Evolutionary conservation across 139 green algal species (phyloP).

Genomic region (Tetratostichococcus sp.): DNA sequence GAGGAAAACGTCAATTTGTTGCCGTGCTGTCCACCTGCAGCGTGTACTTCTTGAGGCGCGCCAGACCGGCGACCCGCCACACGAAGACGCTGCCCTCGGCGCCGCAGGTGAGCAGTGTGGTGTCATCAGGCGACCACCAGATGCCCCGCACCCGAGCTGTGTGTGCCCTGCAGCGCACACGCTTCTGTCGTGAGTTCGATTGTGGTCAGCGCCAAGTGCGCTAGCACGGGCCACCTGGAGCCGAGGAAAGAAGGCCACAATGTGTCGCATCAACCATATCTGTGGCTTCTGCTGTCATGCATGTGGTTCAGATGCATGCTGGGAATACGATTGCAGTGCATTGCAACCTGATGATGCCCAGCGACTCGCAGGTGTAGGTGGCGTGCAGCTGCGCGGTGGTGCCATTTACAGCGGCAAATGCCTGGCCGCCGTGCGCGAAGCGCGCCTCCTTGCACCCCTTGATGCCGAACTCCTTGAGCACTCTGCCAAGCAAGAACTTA

Average conservation of each 20-base stretch:
- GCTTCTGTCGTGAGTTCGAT: too few relatives aligned
- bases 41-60: conserved; percentile 59
- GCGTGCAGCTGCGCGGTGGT: conserved; percentile 82
- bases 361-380: conserved; percentile 82
- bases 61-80: conserved; percentile 76
- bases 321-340: too few relatives aligned
- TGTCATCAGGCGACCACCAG: conserved; percentile 67
- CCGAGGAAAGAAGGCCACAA: background rate
- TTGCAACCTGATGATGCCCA: conserved; percentile 63
- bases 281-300: background rate
- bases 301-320: too few relatives aligned
- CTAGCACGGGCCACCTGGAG: too few relatives aligned
- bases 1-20: too few relatives aligned
- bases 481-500: conserved; percentile 1
- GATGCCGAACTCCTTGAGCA: conserved; percentile 66
- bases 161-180: conserved; percentile 68
- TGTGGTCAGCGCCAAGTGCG: too few relatives aligned
- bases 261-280: background rate
- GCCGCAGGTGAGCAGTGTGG: conserved; percentile 67
- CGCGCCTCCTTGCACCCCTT: conserved; percentile 67
- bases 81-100: conserved; percentile 87
- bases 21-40: too few relatives aligned
- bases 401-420: conserved; percentile 84
- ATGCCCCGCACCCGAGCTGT: conserved; percentile 72
- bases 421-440: conserved; percentile 83